Evolutionary conservation across 306 rosid species (phyloP).

Genomic region (Herpetospermum pedunculosum): DNA sequence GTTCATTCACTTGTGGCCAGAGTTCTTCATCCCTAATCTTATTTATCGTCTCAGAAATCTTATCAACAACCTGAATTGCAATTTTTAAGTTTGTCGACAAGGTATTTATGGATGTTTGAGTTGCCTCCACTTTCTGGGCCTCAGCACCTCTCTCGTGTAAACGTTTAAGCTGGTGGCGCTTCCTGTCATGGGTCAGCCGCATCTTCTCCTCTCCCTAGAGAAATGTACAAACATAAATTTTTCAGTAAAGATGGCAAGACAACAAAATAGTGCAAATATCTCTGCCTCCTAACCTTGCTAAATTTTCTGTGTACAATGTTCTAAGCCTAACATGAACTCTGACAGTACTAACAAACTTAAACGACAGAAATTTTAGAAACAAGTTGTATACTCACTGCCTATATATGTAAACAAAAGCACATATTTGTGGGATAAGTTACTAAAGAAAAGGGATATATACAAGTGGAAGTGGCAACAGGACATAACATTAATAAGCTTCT

Average conservation of each 20-base stretch:
- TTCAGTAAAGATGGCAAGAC: neutral
- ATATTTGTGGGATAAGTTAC: neutral
- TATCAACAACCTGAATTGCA: slow-evolving; percentile 90
- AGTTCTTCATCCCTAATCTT: slow-evolving; percentile 89
- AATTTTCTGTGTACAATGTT: neutral
- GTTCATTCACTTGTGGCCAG: slow-evolving; percentile 78
- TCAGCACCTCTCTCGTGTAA: slow-evolving; percentile 81
- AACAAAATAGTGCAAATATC: neutral
- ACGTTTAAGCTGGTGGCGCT: slow-evolving; percentile 57
- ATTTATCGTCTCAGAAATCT: slow-evolving; percentile 68
- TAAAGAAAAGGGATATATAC: neutral
- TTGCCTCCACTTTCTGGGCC: slow-evolving; percentile 49
- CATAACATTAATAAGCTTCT: neutral
- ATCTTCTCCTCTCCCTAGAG: slow-evolving; percentile 89
- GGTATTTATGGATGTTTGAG: slow-evolving; percentile 45
- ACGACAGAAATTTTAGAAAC: neutral
- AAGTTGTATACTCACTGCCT: neutral
- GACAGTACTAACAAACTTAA: neutral
- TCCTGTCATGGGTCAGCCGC: slow-evolving; percentile 71
- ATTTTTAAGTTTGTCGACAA: slow-evolving; percentile 79
- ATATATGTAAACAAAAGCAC: neutral
- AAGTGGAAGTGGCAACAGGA: neutral
- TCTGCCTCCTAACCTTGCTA: neutral
- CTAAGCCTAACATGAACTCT: neutral
- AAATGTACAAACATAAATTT: slow-evolving; percentile 11